Evolutionary conservation across 176 grass and related monocot species (phyloP).

Genomic region (Triticum timopheevii): DNA sequence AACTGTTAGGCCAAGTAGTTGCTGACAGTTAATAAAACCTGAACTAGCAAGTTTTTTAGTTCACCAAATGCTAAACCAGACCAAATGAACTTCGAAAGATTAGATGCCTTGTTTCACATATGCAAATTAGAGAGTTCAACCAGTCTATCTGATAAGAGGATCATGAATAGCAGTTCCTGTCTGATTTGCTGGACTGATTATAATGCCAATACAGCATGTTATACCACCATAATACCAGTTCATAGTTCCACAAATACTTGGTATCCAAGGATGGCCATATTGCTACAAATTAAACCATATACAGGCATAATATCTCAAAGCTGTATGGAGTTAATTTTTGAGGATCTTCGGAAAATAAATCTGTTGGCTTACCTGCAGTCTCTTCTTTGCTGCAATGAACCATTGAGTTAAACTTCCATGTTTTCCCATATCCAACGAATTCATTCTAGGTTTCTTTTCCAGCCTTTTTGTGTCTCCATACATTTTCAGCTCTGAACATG

Average conservation of each 20-base stretch:
- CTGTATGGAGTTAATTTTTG: not conserved
- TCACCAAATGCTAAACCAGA: constrained; percentile 1
- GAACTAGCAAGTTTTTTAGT: not conserved
- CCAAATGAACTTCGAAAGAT: constrained; percentile 6
- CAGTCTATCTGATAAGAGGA: not conserved
- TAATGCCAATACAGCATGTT: not conserved
- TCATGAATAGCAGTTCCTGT: not conserved
- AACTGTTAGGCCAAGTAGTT: constrained; percentile 2
- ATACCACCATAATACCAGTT: not conserved
- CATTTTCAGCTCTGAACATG: not conserved
- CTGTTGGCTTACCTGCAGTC: constrained; percentile 12
- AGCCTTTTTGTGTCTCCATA: not conserved
- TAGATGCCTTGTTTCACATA: not conserved
- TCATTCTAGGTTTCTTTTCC: not conserved
- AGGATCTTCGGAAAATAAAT: not conserved
- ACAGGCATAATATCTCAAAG: not conserved
- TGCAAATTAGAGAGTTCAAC: not conserved
- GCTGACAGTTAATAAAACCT: not conserved
- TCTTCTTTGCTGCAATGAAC: constrained; percentile 11
- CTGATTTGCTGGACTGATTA: not conserved
- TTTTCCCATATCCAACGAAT: not conserved
- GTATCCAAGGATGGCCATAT: not conserved
- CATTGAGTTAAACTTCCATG: not conserved
- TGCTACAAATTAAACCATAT: not conserved
- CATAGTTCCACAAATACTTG: not conserved